A percentile compares a stretch with the other conserved stretches of the same genome.
Evolutionary conservation across 306 rosid species (phyloP).

Genomic region (Rubus parviflorus): DNA sequence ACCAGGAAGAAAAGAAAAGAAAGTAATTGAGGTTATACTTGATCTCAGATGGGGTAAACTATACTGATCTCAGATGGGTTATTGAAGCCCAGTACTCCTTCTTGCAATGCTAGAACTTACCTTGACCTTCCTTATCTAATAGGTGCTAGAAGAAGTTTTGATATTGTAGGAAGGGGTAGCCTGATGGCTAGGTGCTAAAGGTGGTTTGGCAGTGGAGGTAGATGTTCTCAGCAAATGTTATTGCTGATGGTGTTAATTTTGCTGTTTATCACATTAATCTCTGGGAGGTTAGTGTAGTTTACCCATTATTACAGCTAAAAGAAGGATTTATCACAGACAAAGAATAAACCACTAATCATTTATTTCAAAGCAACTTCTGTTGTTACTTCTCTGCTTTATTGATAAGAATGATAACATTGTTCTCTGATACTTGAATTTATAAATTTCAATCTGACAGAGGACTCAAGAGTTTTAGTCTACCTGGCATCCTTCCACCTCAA

Average conservation of each 20-base stretch:
- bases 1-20: neutral
- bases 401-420: neutral
- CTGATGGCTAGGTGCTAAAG: no score
- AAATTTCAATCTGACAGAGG: conserved; percentile 33
- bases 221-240: no score
- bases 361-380: neutral
- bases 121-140: conserved; percentile 2
- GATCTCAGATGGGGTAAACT: neutral
- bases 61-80: conserved; percentile 1
- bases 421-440: neutral
- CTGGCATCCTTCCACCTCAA: conserved; percentile 83
- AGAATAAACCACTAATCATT: neutral
- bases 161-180: neutral
- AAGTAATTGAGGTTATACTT: neutral
- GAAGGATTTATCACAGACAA: neutral
- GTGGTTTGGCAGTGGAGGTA: conserved; percentile 1
- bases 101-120: conserved; percentile 14
- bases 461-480: conserved; percentile 55
- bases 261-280: conserved; percentile 2
- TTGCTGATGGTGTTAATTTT: no score
- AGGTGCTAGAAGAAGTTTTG: conserved; percentile 22
- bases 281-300: conserved; percentile 13
- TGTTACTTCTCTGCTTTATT: neutral
- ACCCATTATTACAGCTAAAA: neutral
- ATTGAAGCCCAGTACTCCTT: neutral